A percentile compares a stretch with the other conserved stretches of the same genome.
phyloP scores from a whole-genome alignment of 192 early-diverging fungal species.

The Phycomyces nitens region DNA sequence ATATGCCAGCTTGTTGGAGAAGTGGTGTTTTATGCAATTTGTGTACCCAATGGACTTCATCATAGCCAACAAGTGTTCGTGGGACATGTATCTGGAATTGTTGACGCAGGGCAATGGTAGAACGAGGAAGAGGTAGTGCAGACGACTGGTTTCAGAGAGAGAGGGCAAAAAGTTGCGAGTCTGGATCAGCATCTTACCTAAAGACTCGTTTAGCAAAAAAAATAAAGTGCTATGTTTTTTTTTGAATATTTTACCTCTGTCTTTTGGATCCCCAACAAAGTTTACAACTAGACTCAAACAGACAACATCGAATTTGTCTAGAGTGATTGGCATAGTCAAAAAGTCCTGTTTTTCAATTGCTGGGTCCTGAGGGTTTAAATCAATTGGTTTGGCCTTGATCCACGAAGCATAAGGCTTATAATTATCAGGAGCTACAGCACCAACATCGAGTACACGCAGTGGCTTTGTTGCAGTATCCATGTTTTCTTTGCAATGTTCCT shows the following conservation, averaged over 20 bases:
- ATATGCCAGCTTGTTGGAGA: slow-evolving; percentile 76
- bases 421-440: slow-evolving; percentile 74
- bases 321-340: slow-evolving; percentile 56
- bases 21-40: slow-evolving; percentile 52
- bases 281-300: slow-evolving; percentile 85
- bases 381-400: slow-evolving; percentile 75
- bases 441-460: slow-evolving; percentile 77
- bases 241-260: slow-evolving; percentile 53
- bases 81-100: slow-evolving; percentile 84
- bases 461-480: slow-evolving; percentile 3
- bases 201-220: neutral
- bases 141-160: neutral
- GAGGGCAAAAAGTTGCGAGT: slow-evolving; percentile 23
- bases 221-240: neutral
- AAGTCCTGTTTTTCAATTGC: slow-evolving; percentile 79
- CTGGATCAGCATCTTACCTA: slow-evolving; percentile 37
- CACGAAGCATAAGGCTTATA: slow-evolving; percentile 64
- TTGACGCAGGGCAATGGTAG: slow-evolving; percentile 77
- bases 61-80: slow-evolving; percentile 67
- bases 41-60: slow-evolving; percentile 61
- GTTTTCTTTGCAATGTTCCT: slow-evolving; percentile 1
- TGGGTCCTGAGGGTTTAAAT: slow-evolving; percentile 80
- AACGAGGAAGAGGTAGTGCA: slow-evolving; percentile 68
- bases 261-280: slow-evolving; percentile 75
- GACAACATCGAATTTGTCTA: slow-evolving; percentile 67